phyloP scores from a whole-genome alignment of 768 basidiomycete species.

The Lentinus brumalis region DNA sequence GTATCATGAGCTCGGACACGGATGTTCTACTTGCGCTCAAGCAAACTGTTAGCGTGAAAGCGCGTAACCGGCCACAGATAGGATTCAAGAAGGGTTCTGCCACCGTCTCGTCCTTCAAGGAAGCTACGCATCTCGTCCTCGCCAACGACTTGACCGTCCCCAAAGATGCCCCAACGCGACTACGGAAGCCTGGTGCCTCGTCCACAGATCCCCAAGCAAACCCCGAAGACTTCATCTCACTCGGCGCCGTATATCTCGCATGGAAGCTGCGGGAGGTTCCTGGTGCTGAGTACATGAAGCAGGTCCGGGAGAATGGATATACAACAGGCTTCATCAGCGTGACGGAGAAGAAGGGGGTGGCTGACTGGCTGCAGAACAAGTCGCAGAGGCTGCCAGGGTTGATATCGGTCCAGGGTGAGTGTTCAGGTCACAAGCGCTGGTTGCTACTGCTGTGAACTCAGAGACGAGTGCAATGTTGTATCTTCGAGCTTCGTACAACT shows the following conservation, averaged over 20 bases:
- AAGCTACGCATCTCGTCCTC: conserved; percentile 69
- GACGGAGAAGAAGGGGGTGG: conserved; percentile 82
- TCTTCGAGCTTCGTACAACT: no score
- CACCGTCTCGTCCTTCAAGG: conserved; percentile 48
- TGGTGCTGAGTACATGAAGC: conserved; percentile 87
- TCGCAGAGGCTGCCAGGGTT: conserved; percentile 30
- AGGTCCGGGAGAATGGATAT: conserved; percentile 74
- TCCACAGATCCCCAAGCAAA: conserved; percentile 39
- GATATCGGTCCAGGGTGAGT: conserved; percentile 8
- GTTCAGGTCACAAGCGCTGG: conserved; percentile 42
- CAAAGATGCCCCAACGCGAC: conserved; percentile 78
- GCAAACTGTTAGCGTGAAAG: conserved; percentile 60
- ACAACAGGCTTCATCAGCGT: conserved; percentile 79
- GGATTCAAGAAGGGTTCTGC: conserved; percentile 45
- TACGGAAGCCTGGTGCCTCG: conserved; percentile 61
- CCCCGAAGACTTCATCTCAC: conserved; percentile 67
- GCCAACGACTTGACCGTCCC: conserved; percentile 54
- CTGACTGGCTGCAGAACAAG: conserved; percentile 79
- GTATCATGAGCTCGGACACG: conserved; percentile 11
- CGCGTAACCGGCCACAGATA: conserved; percentile 34
- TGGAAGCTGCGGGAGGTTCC: conserved; percentile 76
- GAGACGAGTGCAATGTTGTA: conserved; percentile 19
- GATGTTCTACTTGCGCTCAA: conserved; percentile 63
- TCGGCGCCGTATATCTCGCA: conserved; percentile 84
- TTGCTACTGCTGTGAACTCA: conserved; percentile 49